Evolutionary conservation across 169 alveolate species (phyloP), one percentile per base, ranked within the genome.

Genomic region (Plasmodium falciparum): DNA sequence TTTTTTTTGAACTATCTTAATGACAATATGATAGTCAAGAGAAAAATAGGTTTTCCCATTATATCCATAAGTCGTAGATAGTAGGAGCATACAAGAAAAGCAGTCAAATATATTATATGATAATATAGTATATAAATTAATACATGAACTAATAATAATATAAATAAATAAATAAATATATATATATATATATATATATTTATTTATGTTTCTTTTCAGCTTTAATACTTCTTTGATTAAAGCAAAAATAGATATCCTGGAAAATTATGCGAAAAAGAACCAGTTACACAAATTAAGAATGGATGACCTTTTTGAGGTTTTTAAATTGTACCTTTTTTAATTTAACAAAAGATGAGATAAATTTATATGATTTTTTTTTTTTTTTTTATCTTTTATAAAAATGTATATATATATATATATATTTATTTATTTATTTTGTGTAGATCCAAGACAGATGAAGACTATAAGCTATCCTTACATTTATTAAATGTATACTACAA

Each of bases 371-470:
- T 39, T 5, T 39, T 39, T 39, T 39, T 39, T 39, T 33, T 5
- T 26, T 39, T 39, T 39, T 39, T 39, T 39, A 39, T 39, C 47
- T 5, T 39, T 39, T 39, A 39, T 39, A 9, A 39, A 39, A 39
- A 39, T 39, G 9, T 5, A 39, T 39, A 39, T 39, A 39, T 39
- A 39, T 39, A 39, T 39, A 39, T 33, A 33, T 33, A 33, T 33
- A 33, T 33, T 2, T 33, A 4, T 33, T 78, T 59, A 61, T 15
- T n/a, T 13, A 29, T 69, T 12, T 59, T 73, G 45, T 62, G 1
- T 49, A 86, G 92, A 62, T 70, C 92, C 8, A 86, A 86, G 56
- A 86, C 88, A 33, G 92, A 86, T 22, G 92, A 86, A 72, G 92
- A 86, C 13, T 86, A 86, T 58, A 86, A 71, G 47, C 52, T 86